Conservation (phyloP, 2,329 filamentous ascomycete species). For the Ophiosphaerella narmari region DNA sequence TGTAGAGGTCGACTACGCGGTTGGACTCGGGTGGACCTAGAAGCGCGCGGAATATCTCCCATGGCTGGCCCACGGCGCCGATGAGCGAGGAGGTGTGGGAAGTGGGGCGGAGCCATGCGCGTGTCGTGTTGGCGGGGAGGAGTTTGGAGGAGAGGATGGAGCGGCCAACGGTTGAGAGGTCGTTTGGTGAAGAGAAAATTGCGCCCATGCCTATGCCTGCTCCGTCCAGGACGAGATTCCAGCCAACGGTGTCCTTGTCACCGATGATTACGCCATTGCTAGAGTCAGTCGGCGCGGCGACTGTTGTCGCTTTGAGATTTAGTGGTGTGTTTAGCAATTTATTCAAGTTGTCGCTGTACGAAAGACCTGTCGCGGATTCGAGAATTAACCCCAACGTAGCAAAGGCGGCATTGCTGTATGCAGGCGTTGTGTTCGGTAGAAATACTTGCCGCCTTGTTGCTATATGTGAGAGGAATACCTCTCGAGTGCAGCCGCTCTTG, state of each 20-base stretch:
- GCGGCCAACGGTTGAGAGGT: constrained; percentile 45
- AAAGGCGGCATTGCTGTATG: constrained; percentile 58
- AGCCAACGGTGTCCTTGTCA: neutral
- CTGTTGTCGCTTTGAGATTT: constrained; percentile 50
- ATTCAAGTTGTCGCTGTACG: constrained; percentile 46
- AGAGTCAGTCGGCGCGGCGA: constrained; percentile 23
- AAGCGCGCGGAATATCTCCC: constrained; percentile 44
- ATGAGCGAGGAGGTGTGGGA: constrained; percentile 42
- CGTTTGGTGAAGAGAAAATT: constrained; percentile 41
- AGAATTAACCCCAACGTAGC: constrained; percentile 53
- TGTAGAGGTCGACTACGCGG: constrained; percentile 43
- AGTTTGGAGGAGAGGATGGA: constrained; percentile 48
- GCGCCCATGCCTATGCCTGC: constrained; percentile 27
- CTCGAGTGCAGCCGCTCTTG: constrained; percentile 3
- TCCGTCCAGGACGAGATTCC: constrained; percentile 7
- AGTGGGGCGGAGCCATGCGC: constrained; percentile 50
- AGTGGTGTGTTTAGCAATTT: constrained; percentile 52
- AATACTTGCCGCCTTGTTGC: constrained; percentile 45
- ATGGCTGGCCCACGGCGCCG: constrained; percentile 44
- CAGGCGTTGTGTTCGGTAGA: constrained; percentile 50
- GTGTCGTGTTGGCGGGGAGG: constrained; percentile 39
- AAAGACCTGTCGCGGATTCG: constrained; percentile 50
- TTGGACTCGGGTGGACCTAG: constrained; percentile 10
- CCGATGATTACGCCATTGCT: constrained; percentile 11
- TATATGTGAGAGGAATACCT: constrained; percentile 7